phyloP scores from a whole-genome alignment of 2,329 filamentous ascomycete genomes.

The Fusarium staphyleae region DNA sequence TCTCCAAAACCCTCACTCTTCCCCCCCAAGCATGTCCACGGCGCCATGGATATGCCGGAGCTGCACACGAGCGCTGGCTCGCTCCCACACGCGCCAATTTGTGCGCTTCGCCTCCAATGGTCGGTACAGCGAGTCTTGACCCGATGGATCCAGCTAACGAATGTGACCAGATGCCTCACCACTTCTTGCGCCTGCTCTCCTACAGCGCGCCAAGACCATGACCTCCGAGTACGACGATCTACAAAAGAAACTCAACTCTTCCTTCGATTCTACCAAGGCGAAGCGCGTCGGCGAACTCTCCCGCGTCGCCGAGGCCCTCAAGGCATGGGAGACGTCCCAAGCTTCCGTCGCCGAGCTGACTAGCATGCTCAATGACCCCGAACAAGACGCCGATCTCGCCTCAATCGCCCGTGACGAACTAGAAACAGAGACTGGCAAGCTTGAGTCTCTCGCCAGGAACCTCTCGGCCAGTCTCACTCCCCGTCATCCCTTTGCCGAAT shows the following conservation, averaged over 20 bases:
- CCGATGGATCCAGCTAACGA: conserved; percentile 4
- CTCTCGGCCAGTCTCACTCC: conserved; percentile 84
- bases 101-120: conserved; percentile 46
- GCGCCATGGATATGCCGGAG: conserved; percentile 49
- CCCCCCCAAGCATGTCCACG: conserved; percentile 41
- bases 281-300: conserved; percentile 69
- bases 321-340: conserved; percentile 63
- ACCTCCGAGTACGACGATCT: conserved; percentile 65
- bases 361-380: conserved; percentile 53
- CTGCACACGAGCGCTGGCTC: conserved; percentile 44
- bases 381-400: conserved; percentile 73
- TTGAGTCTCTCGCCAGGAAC: conserved; percentile 68
- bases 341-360: conserved; percentile 62
- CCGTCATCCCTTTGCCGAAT: conserved; percentile 84
- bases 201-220: conserved; percentile 65
- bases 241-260: conserved; percentile 56
- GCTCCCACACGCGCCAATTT: conserved; percentile 38
- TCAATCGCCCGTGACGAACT: conserved; percentile 85
- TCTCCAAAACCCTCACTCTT: conserved; percentile 4
- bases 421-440: conserved; percentile 64
- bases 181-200: conserved; percentile 60
- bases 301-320: conserved; percentile 63
- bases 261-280: conserved; percentile 64
- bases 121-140: conserved; percentile 6
- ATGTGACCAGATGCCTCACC: conserved; percentile 25